Conservation (phyloP, 768 basidiomycete genomes). For the Coprinopsis cinerea region DNA sequence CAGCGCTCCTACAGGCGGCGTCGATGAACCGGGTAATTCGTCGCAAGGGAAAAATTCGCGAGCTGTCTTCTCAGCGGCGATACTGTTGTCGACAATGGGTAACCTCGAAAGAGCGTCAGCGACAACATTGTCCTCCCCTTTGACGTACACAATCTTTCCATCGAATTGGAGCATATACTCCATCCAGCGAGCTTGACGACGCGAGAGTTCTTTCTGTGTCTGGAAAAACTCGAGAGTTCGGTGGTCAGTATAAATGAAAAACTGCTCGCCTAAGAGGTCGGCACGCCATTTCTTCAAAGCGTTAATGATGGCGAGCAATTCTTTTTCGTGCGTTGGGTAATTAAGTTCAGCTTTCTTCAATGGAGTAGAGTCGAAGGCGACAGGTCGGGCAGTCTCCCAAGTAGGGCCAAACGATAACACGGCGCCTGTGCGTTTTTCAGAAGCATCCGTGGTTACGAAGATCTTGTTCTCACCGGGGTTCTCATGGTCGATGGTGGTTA, state of each 20-base stretch:
- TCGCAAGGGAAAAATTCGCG: background rate
- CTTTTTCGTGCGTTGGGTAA: slow-evolving; percentile 34
- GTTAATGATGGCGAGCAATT: slow-evolving; percentile 30
- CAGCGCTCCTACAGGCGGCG: too few relatives aligned
- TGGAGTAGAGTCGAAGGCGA: slow-evolving; percentile 23
- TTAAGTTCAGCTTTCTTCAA: slow-evolving; percentile 23
- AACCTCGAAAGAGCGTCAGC: slow-evolving; percentile 32
- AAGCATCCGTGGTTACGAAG: slow-evolving; percentile 28
- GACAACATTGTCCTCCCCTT: too few relatives aligned
- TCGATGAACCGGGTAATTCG: too few relatives aligned
- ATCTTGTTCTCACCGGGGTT: slow-evolving; percentile 21
- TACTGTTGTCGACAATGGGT: background rate
- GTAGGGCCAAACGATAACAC: slow-evolving; percentile 25
- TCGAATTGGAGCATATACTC: slow-evolving; percentile 31
- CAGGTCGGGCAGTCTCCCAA: slow-evolving; percentile 29
- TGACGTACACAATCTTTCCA: too few relatives aligned
- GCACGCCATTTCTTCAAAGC: slow-evolving; percentile 23
- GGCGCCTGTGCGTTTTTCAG: slow-evolving; percentile 21
- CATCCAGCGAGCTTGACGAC: slow-evolving; percentile 27
- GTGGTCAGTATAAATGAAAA: slow-evolving; percentile 31
- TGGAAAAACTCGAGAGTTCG: slow-evolving; percentile 28
- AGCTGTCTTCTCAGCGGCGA: background rate
- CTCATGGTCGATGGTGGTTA: slow-evolving; percentile 9
- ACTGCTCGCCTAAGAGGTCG: slow-evolving; percentile 18
- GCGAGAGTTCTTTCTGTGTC: slow-evolving; percentile 25